These are phyloP conservation scores for Penicillium bialowiezense DNA, from an alignment of 495 filamentous ascomycete species.

Conservation along the genomic window DNA sequence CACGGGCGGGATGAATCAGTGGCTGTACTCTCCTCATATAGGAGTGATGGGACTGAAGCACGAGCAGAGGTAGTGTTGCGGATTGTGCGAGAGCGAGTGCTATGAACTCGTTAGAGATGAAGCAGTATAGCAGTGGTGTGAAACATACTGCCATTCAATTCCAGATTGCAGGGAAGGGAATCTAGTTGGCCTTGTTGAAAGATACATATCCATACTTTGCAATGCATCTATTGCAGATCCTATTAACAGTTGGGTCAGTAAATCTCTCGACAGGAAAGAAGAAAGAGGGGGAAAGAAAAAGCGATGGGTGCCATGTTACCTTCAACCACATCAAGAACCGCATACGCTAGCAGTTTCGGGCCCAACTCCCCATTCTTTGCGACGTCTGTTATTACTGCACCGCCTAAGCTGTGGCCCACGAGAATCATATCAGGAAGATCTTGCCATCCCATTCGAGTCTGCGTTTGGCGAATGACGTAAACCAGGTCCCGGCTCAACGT, in stretches of 20 bases:
- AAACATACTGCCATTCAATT: constrained; percentile 85
- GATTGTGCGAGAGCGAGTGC: constrained; percentile 80
- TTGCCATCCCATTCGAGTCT: constrained; percentile 65
- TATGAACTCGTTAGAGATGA: constrained; percentile 16
- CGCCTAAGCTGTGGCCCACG: constrained; percentile 92
- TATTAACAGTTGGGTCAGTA: constrained; percentile 7
- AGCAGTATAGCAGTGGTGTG: background rate
- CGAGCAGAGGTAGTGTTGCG: constrained; percentile 77
- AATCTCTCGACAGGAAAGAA: too few species aligned
- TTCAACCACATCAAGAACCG: constrained; percentile 94
- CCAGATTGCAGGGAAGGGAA: constrained; percentile 74
- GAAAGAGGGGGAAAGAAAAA: too few species aligned
- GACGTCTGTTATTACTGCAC: constrained; percentile 88
- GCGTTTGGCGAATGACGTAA: constrained; percentile 62
- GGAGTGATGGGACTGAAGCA: constrained; percentile 81
- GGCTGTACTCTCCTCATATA: constrained; percentile 47
- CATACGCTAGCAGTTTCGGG: constrained; percentile 72
- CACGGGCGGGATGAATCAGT: constrained; percentile 48
- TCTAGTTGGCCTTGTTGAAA: constrained; percentile 74
- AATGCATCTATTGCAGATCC: constrained; percentile 86
- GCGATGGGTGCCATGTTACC: too few species aligned
- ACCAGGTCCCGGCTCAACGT: constrained; percentile 73
- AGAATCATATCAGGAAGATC: constrained; percentile 72
- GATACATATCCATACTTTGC: constrained; percentile 88
- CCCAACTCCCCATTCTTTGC: constrained; percentile 66